Percentiles rank a stretch among this genome's conserved stretches.
Evolutionary conservation across 2,329 filamentous ascomycete genomes (phyloP).

Genomic region (Tolypocladium cylindrosporum): DNA sequence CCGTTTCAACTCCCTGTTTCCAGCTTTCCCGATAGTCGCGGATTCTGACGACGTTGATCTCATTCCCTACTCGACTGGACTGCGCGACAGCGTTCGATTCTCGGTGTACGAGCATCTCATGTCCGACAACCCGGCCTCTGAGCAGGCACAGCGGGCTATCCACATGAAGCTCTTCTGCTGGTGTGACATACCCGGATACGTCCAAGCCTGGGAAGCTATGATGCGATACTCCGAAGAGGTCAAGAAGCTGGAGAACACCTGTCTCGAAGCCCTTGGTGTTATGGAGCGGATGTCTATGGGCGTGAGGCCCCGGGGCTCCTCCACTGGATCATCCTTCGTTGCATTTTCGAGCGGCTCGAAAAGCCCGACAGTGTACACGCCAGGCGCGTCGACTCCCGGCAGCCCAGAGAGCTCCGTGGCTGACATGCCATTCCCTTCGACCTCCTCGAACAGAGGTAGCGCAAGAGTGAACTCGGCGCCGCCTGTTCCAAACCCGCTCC

Average conservation of each 20-base stretch:
- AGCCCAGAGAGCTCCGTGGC: constrained; percentile 1
- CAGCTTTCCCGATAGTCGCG: constrained; percentile 13
- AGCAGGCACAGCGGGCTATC: constrained; percentile 12
- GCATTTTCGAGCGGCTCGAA: constrained; percentile 4
- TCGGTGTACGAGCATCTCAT: constrained; percentile 23
- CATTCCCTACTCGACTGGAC: constrained; percentile 16
- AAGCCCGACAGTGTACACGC: background rate
- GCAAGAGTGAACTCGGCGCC: constrained; percentile 2
- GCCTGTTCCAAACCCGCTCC: constrained; percentile 29
- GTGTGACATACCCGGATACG: constrained; percentile 21
- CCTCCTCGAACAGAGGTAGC: constrained; percentile 2
- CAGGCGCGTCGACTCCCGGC: background rate
- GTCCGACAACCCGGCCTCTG: constrained; percentile 10
- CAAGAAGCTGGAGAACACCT: constrained; percentile 22
- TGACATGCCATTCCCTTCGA: constrained; percentile 1
- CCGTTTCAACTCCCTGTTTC: constrained; percentile 24
- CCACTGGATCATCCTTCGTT: constrained; percentile 4
- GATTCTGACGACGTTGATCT: constrained; percentile 13
- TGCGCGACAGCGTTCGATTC: constrained; percentile 25
- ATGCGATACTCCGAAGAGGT: constrained; percentile 20
- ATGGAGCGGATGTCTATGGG: constrained; percentile 5
- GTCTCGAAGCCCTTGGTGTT: constrained; percentile 13
- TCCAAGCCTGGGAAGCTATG: constrained; percentile 16
- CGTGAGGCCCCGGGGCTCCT: background rate
- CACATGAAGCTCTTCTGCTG: constrained; percentile 20